These are phyloP conservation scores for Melanopsichium pennsylvanicum DNA, from an alignment of 1,284 basidiomycete genomes.

Conservation along the genomic window DNA sequence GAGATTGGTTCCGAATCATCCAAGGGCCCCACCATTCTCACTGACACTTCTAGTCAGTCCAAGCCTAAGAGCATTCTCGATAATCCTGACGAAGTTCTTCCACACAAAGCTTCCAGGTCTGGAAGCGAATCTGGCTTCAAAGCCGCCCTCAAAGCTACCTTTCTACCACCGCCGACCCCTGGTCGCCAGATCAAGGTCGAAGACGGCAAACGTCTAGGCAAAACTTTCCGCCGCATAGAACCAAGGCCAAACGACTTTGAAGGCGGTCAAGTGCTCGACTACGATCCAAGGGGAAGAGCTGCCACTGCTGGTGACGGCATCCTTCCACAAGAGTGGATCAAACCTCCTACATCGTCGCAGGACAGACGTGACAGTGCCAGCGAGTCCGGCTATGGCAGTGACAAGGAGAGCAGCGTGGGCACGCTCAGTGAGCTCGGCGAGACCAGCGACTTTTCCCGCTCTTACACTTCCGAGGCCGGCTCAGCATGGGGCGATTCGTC, in stretches of 20 bases:
- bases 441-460: conserved; percentile 14
- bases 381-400: conserved; percentile 42
- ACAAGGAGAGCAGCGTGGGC: conserved; percentile 26
- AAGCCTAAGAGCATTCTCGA: conserved; percentile 48
- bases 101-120: conserved; percentile 19
- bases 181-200: conserved; percentile 48
- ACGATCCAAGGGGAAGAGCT: conserved; percentile 50
- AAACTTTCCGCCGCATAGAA: conserved; percentile 43
- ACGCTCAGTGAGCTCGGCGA: conserved; percentile 25
- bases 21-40: background rate
- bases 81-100: conserved; percentile 46
- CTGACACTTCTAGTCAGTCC: conserved; percentile 10
- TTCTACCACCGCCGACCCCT: conserved; percentile 45
- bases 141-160: conserved; percentile 51
- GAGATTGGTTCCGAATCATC: conserved; percentile 21
- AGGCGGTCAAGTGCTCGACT: conserved; percentile 51
- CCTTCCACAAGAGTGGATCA: conserved; percentile 17
- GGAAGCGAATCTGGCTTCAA: conserved; percentile 30
- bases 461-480: conserved; percentile 18
- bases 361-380: conserved; percentile 11
- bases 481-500: conserved; percentile 16
- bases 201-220: conserved; percentile 48
- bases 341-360: background rate
- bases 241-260: conserved; percentile 37
- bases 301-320: conserved; percentile 51